Evolutionary conservation across 805 yeast genomes (phyloP), one percentile per base, ranked within the genome.

Genomic region (Candida gorgasii): DNA sequence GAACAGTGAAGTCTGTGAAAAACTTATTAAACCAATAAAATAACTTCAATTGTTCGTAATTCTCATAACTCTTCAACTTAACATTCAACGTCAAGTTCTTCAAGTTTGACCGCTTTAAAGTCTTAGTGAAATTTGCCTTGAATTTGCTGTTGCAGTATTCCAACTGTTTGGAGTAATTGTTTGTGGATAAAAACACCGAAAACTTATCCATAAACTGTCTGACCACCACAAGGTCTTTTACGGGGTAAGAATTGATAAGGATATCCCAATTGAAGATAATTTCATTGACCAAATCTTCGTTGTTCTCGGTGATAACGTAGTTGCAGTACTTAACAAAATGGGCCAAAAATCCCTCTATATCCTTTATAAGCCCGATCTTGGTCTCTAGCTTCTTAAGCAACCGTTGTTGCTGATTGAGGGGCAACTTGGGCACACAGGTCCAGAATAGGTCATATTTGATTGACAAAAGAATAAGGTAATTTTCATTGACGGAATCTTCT

Each of bases 401-500:
- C 12, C 47, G 31, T 12, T 40, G 30, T 40, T 49, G 53, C 22
- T 44, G 47, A 20, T 44, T 41, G 4, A 42, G 17, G 13, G 47
- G 44, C 12, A 46, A 30, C 17, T 46, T 44, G 16, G 19, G 39
- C 6, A 46, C 28, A 5, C 41, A 18, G 5, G 33, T 16, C 53
- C 53, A 49, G 20, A 49, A 49, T 8, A 44, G 12, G 5, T 36
- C 24, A 3, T 31, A 26, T 14, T 34, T 27, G 17, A 40, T 23
- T 8, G 48, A 29, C 19, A 43, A 20, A 11, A 40, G 27, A 4
- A 43, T 35, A 29, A 46, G 37, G 24, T 49, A 49, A 20, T 42
- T 40, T 24, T 46, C 49, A 36, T 46, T 46, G 12, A 34, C 34
- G 3, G 43, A 38, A 24, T 58, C 45, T 28, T 61, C 63, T 11